Conservation (phyloP, 306 rosid species). For the Trifolium subterraneum region DNA sequence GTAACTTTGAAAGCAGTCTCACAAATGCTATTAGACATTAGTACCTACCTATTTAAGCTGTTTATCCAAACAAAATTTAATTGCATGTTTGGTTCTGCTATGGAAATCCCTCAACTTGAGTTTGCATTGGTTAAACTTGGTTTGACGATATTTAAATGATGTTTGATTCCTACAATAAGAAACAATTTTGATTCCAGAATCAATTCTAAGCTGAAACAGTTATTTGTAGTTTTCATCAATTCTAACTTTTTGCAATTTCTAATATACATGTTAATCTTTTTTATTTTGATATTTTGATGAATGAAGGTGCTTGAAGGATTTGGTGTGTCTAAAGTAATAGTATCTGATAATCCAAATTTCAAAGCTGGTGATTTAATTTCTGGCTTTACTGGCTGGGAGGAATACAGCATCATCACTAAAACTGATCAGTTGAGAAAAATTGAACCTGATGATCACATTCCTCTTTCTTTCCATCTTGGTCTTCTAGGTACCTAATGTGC, state of each 20-base stretch:
- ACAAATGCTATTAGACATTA: too few species aligned
- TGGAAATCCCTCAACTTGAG: background rate
- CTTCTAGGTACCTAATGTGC: constrained; percentile 45
- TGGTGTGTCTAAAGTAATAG: constrained; percentile 59
- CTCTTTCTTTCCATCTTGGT: constrained; percentile 62
- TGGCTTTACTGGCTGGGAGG: constrained; percentile 61
- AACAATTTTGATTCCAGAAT: background rate
- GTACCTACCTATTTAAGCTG: background rate
- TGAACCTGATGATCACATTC: constrained; percentile 46
- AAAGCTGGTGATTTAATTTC: constrained; percentile 57
- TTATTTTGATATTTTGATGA: constrained; percentile 4
- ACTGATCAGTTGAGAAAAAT: constrained; percentile 50
- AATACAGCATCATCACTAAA: constrained; percentile 47
- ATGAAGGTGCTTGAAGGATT: constrained; percentile 50
- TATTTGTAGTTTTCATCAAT: background rate
- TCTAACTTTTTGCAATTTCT: too few species aligned
- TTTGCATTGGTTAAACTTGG: background rate
- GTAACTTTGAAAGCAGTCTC: too few species aligned
- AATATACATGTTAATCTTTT: background rate
- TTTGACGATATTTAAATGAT: too few species aligned
- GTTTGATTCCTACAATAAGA: background rate
- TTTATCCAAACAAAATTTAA: background rate
- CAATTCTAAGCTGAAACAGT: background rate
- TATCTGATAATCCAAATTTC: constrained; percentile 54
- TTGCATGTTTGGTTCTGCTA: background rate